Evolutionary conservation across 2,329 filamentous ascomycete species (phyloP).

Genomic region (Aureobasidium sp.): DNA sequence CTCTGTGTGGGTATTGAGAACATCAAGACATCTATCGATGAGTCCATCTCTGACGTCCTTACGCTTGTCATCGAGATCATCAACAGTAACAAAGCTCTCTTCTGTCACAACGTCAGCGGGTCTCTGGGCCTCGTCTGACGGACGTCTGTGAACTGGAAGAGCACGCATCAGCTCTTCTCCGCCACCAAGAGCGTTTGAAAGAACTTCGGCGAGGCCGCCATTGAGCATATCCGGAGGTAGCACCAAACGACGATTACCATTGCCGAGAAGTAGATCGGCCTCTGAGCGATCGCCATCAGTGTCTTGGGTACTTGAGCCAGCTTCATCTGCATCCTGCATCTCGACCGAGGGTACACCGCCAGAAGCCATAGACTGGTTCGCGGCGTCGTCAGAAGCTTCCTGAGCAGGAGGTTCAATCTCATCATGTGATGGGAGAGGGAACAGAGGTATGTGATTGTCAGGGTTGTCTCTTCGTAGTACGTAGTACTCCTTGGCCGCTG

Average conservation of each 20-base stretch:
- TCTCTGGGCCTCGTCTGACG: background rate
- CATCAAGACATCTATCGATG: constrained; percentile 82
- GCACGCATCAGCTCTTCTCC: constrained; percentile 7
- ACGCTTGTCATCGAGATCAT: constrained; percentile 72
- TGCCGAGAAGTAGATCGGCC: background rate
- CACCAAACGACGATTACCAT: constrained; percentile 3
- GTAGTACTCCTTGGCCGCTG: constrained; percentile 65
- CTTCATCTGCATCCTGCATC: constrained; percentile 27
- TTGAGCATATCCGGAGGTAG: constrained; percentile 4
- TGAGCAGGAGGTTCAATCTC: constrained; percentile 8
- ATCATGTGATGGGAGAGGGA: constrained; percentile 18
- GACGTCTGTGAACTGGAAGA: constrained; percentile 2
- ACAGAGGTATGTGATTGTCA: constrained; percentile 19
- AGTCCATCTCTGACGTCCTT: constrained; percentile 63
- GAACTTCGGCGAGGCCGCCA: constrained; percentile 5
- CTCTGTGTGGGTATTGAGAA: constrained; percentile 78
- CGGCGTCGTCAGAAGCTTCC: background rate
- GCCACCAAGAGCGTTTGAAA: constrained; percentile 9
- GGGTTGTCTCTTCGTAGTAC: constrained; percentile 28
- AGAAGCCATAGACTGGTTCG: background rate
- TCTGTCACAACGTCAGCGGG: constrained; percentile 19
- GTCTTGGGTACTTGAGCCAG: constrained; percentile 12
- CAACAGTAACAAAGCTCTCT: constrained; percentile 49
- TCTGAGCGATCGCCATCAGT: constrained; percentile 7
- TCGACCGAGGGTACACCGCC: constrained; percentile 24